Evolutionary conservation across 306 rosid genomes (phyloP).

Genomic region (Amphicarpaea edgeworthii): DNA sequence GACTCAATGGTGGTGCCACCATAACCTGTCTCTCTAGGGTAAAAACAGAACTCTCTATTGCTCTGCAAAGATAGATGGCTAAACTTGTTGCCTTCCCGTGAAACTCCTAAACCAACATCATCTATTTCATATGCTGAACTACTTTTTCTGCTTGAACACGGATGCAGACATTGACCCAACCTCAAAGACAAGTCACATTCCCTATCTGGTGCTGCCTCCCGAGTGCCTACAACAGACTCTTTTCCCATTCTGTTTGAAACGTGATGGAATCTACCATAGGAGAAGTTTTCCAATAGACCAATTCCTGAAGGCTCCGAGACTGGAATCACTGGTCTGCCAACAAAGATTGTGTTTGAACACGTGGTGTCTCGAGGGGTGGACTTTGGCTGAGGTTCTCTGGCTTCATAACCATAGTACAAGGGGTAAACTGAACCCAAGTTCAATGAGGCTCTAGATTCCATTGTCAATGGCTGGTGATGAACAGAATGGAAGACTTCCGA

Average conservation of each 20-base stretch:
- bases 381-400: constrained; percentile 54
- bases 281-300: constrained; percentile 50
- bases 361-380: constrained; percentile 48
- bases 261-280: constrained; percentile 54
- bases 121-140: constrained; percentile 59
- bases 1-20: constrained; percentile 64
- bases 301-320: constrained; percentile 62
- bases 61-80: constrained; percentile 54
- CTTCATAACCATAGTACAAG: constrained; percentile 70
- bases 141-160: constrained; percentile 56
- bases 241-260: constrained; percentile 45
- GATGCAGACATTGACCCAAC: constrained; percentile 69
- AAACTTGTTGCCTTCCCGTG: constrained; percentile 60
- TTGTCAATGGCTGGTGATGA: constrained; percentile 57
- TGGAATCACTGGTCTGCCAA: constrained; percentile 76
- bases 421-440: constrained; percentile 88
- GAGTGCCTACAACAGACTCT: constrained; percentile 51
- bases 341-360: constrained; percentile 58
- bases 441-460: constrained; percentile 56
- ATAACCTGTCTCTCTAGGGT: constrained; percentile 62
- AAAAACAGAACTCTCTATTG: constrained; percentile 65
- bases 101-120: constrained; percentile 61
- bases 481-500: constrained; percentile 56
- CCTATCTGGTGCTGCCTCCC: constrained; percentile 53
- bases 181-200: constrained; percentile 87